phyloP scores from a whole-genome alignment of 148 eudicot genomes.

The Rhododendron kiyosumense region DNA sequence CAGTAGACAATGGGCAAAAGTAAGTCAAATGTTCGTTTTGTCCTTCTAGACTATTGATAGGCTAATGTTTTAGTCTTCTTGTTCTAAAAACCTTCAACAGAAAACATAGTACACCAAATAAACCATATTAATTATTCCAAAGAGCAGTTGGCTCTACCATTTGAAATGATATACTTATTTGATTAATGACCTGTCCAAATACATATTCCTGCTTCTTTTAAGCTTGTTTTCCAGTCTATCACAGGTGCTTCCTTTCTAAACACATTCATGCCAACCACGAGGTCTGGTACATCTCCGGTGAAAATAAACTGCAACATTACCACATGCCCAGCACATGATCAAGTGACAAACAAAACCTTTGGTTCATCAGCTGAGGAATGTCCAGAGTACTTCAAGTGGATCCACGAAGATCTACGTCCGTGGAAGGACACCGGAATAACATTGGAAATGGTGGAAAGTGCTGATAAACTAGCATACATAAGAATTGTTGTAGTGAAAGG shows the following conservation, averaged over 20 bases:
- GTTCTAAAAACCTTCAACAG: neutral
- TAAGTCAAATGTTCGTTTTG: neutral
- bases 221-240: constrained; percentile 16
- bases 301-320: neutral
- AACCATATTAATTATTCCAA: neutral
- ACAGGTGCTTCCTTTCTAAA: constrained; percentile 9
- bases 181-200: neutral
- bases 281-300: neutral
- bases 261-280: neutral
- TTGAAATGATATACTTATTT: neutral
- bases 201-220: neutral
- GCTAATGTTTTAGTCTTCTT: too few relatives aligned
- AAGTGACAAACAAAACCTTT: neutral
- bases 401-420: constrained; percentile 57
- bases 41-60: neutral
- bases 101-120: neutral
- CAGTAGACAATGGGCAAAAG: neutral
- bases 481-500: constrained; percentile 50
- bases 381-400: constrained; percentile 60
- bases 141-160: neutral
- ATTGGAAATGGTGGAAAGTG: constrained; percentile 40
- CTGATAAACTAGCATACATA: constrained; percentile 21
- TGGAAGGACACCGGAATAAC: constrained; percentile 60
- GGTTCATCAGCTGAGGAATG: constrained; percentile 21
- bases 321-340: neutral